Evolutionary conservation across 1,284 basidiomycete genomes (phyloP).

Genomic region (Anthracocystis walkeri): DNA sequence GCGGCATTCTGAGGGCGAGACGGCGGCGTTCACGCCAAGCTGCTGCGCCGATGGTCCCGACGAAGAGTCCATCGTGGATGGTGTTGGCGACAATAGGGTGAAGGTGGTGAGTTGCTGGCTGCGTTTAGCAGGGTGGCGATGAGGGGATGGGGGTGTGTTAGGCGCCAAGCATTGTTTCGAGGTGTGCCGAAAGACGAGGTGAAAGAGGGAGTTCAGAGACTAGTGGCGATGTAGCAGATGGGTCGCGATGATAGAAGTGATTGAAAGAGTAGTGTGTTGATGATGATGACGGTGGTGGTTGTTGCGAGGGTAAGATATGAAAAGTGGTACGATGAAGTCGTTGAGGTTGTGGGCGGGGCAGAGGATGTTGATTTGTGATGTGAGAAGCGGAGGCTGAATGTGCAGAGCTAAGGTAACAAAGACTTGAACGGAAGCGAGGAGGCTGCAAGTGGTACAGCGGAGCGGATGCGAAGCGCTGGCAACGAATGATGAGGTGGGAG

Average conservation of each 20-base stretch:
- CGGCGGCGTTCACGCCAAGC: not conserved
- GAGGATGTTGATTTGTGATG: too few relatives aligned
- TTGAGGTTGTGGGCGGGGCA: too few relatives aligned
- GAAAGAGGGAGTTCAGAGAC: too few relatives aligned
- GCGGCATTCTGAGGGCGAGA: not conserved
- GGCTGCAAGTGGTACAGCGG: not conserved
- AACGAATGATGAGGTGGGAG: not conserved
- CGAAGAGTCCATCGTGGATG: not conserved
- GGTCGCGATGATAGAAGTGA: not conserved
- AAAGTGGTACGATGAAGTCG: too few relatives aligned
- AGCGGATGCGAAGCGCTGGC: conserved; percentile 1
- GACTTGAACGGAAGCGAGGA: not conserved
- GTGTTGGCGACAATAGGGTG: not conserved
- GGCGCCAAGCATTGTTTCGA: conserved; percentile 5
- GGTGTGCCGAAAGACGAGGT: not conserved
- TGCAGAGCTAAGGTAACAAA: not conserved
- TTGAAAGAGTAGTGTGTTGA: not conserved
- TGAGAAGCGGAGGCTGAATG: too few relatives aligned
- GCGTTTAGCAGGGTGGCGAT: conserved; percentile 2
- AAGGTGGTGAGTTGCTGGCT: not conserved
- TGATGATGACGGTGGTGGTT: too few relatives aligned
- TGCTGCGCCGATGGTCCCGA: not conserved
- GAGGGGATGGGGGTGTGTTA: not conserved
- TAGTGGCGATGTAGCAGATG: not conserved
- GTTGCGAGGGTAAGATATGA: too few relatives aligned